These are phyloP conservation scores for Conringia planisiliqua DNA, from an alignment of 345 rosid species.

Conservation along the genomic window DNA sequence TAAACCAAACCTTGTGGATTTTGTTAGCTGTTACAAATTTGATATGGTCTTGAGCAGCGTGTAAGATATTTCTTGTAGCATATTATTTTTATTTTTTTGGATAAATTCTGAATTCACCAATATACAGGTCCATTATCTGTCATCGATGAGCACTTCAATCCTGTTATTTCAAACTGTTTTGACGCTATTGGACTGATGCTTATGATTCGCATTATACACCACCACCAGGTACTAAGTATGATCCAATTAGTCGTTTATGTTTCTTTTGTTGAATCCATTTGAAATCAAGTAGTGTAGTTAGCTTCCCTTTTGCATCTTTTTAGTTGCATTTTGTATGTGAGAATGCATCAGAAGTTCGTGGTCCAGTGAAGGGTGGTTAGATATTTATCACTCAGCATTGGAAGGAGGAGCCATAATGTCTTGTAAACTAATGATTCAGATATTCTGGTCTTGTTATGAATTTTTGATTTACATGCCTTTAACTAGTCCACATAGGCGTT, in stretches of 20 bases:
- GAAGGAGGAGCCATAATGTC: neutral
- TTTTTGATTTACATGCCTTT: neutral
- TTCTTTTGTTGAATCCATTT: neutral
- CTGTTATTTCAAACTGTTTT: conserved; percentile 79
- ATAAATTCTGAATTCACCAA: neutral
- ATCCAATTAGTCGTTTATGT: neutral
- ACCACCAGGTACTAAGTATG: conserved; percentile 62
- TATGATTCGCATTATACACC: conserved; percentile 94
- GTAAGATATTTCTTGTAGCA: neutral
- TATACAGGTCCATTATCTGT: conserved; percentile 97
- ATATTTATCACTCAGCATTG: neutral
- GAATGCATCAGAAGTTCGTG: neutral
- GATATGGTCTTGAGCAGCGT: neutral
- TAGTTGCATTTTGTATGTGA: neutral
- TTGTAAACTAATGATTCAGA: neutral
- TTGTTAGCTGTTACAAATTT: conserved; percentile 6
- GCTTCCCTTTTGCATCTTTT: neutral
- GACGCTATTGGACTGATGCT: conserved; percentile 98
- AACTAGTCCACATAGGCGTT: neutral
- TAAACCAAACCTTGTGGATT: neutral
- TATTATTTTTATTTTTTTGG: neutral
- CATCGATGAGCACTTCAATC: conserved; percentile 86
- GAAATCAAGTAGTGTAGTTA: neutral
- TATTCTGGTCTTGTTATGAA: neutral
- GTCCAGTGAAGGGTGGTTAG: neutral